Conservation (phyloP, 768 basidiomycete genomes). For the Galerina marginata region DNA sequence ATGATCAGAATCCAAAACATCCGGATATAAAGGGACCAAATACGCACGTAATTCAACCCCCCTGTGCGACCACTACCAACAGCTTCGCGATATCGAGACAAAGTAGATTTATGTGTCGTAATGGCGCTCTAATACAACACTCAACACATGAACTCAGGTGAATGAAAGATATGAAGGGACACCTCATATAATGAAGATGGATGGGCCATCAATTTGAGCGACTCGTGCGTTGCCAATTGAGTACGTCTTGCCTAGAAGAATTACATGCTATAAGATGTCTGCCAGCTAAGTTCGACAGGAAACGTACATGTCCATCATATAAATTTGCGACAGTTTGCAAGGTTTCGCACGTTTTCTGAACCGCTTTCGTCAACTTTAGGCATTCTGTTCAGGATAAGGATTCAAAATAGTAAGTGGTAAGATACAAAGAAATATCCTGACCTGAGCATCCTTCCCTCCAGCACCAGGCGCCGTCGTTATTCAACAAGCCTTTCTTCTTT, state of each 20-base stretch:
- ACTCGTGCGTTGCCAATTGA: slow-evolving; percentile 77
- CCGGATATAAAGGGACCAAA: background rate
- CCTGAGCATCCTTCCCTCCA: slow-evolving; percentile 83
- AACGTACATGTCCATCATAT: slow-evolving; percentile 77
- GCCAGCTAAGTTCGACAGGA: background rate
- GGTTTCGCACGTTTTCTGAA: slow-evolving; percentile 77
- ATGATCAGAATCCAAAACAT: background rate
- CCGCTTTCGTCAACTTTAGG: slow-evolving; percentile 75
- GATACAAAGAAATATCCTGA: slow-evolving; percentile 30
- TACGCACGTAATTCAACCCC: slow-evolving; percentile 11
- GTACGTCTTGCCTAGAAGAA: slow-evolving; percentile 67
- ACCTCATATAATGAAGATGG: slow-evolving; percentile 77
- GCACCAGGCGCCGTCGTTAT: slow-evolving; percentile 83
- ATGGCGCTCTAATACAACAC: slow-evolving; percentile 56
- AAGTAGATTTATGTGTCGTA: slow-evolving; percentile 76
- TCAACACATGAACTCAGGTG: too few relatives aligned
- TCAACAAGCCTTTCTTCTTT: slow-evolving; percentile 62
- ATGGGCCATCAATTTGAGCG: slow-evolving; percentile 77
- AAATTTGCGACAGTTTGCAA: slow-evolving; percentile 78
- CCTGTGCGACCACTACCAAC: slow-evolving; percentile 22
- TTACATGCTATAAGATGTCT: background rate
- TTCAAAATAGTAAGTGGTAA: background rate
- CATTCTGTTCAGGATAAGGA: slow-evolving; percentile 55
- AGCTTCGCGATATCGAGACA: slow-evolving; percentile 68
- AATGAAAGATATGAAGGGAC: slow-evolving; percentile 2